Percentiles rank a stretch among this genome's conserved stretches.
Evolutionary conservation across 225 moss, liverwort and hornwort genomes (phyloP).

Genomic region (Rhytidiadelphus loreus): DNA sequence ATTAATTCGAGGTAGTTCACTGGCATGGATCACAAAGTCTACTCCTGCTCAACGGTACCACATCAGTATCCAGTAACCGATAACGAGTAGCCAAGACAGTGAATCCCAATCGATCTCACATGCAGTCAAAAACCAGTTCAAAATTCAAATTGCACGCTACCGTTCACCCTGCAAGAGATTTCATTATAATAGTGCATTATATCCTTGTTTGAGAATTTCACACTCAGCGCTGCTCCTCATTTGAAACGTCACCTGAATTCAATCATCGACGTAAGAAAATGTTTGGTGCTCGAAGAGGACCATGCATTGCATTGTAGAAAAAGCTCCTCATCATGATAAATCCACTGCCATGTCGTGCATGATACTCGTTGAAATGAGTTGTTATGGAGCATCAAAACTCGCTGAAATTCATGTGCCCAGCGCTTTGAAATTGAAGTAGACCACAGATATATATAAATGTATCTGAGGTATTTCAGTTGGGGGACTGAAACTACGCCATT

Average conservation of each 20-base stretch:
- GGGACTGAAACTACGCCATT: neutral
- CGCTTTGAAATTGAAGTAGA: no score
- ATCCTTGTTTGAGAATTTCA: neutral
- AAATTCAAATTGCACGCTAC: neutral
- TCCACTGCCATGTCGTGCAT: neutral
- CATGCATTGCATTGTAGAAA: neutral
- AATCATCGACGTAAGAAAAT: neutral
- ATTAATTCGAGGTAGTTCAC: no score
- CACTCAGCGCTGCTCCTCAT: neutral
- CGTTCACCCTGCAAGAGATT: neutral
- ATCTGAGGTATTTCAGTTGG: neutral
- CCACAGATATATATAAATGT: no score
- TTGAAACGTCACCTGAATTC: neutral
- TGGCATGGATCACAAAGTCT: neutral
- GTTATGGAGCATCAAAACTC: neutral
- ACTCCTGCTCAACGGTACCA: neutral
- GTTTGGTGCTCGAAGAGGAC: neutral
- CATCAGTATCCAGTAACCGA: neutral
- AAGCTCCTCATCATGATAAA: neutral
- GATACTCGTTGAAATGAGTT: neutral
- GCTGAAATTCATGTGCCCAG: neutral
- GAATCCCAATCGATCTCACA: neutral
- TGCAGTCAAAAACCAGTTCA: neutral
- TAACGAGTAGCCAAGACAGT: neutral
- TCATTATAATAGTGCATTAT: neutral